Base-by-base conservation (phyloP, 495 filamentous ascomycete species). In the Penicillium longicatenatum region DNA sequence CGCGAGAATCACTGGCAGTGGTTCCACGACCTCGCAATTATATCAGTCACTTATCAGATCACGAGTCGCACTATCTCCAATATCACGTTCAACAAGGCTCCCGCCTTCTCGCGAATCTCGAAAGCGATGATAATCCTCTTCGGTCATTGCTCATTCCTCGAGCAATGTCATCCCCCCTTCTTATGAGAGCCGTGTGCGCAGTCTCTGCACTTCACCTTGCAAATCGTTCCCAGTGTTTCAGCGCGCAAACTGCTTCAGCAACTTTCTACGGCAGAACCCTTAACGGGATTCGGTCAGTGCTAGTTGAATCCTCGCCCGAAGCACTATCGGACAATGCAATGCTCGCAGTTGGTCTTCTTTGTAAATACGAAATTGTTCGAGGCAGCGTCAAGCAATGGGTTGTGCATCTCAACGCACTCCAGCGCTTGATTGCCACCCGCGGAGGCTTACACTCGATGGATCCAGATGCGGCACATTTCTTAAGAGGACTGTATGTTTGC, bases 361-460 rank as follows among this genome's bases (percentile, higher is more conserved):
- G 72, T 62, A 77, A 79, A 55, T 79, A 77, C 42, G 76, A 79
- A 45, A 68, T 76, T 37, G 69, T 76, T 1, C 75, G 75, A 14
- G 76, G 76, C 9, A 76, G 73, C 42, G 71, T 79, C 3, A 73
- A 73, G 41, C 75, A 76, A 43, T 79, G 76, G 76, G 63, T 68
- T 17, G 65, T 74, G 19, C 76, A 79, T 55, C 55, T 79, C 41
- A 64, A 72, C 39, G 76, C 75, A 4, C 52, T 79, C 41, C 72
- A 79, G 45, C 70, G 61, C 17, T 50, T 79, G 29, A 69, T 79
- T 9, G 61, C 68, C 43, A 72, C 70, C 20, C 71, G 76, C 6
- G 76, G 76, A 14, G 76, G 76, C 4, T 62, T 76, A 39, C 58
- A 29, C 0, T 54, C 69, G 9, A 68, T 79, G 46, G 62, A 73